Evolutionary conservation across 1,284 basidiomycete species (phyloP).

Genomic region (Ceratobasidium papillatum): DNA sequence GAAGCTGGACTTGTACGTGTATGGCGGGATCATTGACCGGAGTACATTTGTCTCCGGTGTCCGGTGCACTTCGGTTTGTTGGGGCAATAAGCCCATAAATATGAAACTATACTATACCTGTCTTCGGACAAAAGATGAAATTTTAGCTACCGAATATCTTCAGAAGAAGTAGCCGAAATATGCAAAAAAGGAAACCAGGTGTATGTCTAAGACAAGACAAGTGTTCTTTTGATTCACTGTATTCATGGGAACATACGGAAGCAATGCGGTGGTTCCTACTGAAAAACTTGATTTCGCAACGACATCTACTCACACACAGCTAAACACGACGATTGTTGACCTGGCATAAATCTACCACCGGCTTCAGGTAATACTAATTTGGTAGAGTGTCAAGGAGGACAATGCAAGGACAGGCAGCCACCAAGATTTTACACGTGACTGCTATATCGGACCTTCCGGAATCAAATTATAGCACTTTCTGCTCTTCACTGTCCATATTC

Average conservation of each 20-base stretch:
- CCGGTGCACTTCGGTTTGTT: not conserved
- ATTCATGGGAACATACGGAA: not conserved
- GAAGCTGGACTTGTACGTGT: slow-evolving; percentile 25
- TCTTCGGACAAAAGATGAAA: not conserved
- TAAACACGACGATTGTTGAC: too few species aligned
- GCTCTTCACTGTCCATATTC: slow-evolving; percentile 30
- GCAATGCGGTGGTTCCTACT: not conserved
- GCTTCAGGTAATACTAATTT: not conserved
- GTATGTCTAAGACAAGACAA: not conserved
- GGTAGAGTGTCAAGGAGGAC: not conserved
- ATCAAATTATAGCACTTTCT: slow-evolving; percentile 29
- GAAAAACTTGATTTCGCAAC: not conserved
- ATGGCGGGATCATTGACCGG: not conserved
- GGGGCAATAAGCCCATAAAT: not conserved
- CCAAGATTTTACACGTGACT: slow-evolving; percentile 12
- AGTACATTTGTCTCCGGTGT: not conserved
- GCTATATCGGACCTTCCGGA: slow-evolving; percentile 15
- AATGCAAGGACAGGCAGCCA: slow-evolving; percentile 11
- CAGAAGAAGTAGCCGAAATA: not conserved
- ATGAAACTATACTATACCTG: not conserved
- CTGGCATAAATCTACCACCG: not conserved
- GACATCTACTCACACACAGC: too few species aligned
- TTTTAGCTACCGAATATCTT: not conserved
- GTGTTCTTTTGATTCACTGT: not conserved
- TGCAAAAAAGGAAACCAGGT: not conserved